Evolutionary conservation across 805 yeast species (phyloP).

Genomic region (Ogataea salicorniae): DNA sequence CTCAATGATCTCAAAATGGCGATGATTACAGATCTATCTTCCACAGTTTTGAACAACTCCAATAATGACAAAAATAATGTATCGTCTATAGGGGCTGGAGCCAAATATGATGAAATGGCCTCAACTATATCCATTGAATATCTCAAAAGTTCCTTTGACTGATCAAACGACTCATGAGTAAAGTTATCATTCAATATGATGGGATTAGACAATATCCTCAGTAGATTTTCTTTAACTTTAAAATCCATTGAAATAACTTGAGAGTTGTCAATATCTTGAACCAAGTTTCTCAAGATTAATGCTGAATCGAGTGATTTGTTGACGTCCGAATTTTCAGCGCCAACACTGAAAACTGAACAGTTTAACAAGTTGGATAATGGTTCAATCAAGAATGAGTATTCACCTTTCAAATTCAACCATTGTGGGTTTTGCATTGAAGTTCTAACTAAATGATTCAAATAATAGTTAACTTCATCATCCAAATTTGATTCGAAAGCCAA

Average conservation of each 20-base stretch:
- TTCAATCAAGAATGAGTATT: slow-evolving; percentile 37
- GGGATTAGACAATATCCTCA: slow-evolving; percentile 38
- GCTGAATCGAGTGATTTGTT: slow-evolving; percentile 41
- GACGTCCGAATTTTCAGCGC: slow-evolving; percentile 18
- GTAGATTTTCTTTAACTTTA: slow-evolving; percentile 33
- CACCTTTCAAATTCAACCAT: slow-evolving; percentile 35
- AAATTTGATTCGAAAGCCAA: slow-evolving; percentile 66
- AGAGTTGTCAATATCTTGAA: slow-evolving; percentile 80
- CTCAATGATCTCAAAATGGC: slow-evolving; percentile 72
- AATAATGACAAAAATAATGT: slow-evolving; percentile 56
- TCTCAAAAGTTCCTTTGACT: slow-evolving; percentile 53
- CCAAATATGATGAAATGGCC: slow-evolving; percentile 73
- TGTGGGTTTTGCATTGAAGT: slow-evolving; percentile 37
- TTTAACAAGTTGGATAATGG: slow-evolving; percentile 20
- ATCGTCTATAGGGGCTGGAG: slow-evolving; percentile 70
- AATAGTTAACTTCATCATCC: slow-evolving; percentile 66
- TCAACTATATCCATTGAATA: slow-evolving; percentile 79
- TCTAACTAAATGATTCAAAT: slow-evolving; percentile 50
- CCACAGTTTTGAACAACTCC: slow-evolving; percentile 41
- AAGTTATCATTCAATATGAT: slow-evolving; percentile 23
- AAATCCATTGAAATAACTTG: slow-evolving; percentile 60
- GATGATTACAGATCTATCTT: slow-evolving; percentile 66
- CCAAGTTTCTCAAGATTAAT: slow-evolving; percentile 70
- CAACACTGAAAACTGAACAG: slow-evolving; percentile 15
- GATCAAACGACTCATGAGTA: slow-evolving; percentile 26